Percentiles rank a stretch among this genome's conserved stretches.
These are phyloP conservation scores for Discostella pseudostelligera DNA, from an alignment of 108 stramenopile species.

Conservation along the genomic window DNA sequence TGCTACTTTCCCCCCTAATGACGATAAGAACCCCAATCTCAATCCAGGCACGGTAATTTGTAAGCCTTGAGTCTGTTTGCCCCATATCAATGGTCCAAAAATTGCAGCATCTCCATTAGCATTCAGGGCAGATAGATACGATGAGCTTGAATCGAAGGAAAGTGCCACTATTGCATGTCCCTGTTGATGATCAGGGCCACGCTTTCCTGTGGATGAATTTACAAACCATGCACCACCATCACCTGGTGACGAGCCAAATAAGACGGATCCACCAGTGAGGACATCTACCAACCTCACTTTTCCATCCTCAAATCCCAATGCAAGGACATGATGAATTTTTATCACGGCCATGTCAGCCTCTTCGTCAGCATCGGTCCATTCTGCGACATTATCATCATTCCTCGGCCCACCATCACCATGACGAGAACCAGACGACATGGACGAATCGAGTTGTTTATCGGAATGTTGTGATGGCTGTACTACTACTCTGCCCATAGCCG, in stretches of 20 bases:
- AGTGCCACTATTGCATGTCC: constrained; percentile 31
- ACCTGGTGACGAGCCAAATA: constrained; percentile 15
- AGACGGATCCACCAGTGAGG: constrained; percentile 17
- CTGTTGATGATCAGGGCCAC: background rate
- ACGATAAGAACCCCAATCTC: background rate
- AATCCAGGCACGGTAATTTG: constrained; percentile 1
- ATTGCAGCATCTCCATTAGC: constrained; percentile 38
- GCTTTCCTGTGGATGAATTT: constrained; percentile 11
- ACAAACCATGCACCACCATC: constrained; percentile 21
- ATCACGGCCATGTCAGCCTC: constrained; percentile 16
- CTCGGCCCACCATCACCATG: constrained; percentile 5
- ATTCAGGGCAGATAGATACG: constrained; percentile 39
- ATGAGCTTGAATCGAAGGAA: constrained; percentile 35
- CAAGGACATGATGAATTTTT: constrained; percentile 12
- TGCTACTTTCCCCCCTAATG: constrained; percentile 13
- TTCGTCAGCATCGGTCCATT: constrained; percentile 23
- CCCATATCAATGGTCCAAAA: constrained; percentile 38
- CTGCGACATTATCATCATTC: background rate
- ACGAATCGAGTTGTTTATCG: constrained; percentile 7
- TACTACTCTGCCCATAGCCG: constrained; percentile 34
- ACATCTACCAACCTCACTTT: constrained; percentile 16
- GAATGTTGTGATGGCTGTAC: constrained; percentile 8
- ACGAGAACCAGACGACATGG: constrained; percentile 16
- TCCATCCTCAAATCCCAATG: constrained; percentile 21
- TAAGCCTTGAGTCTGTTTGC: constrained; percentile 17